Evolutionary conservation across 495 filamentous ascomycete genomes (phyloP).

Genomic region (Beverwykella pulmonaria): DNA sequence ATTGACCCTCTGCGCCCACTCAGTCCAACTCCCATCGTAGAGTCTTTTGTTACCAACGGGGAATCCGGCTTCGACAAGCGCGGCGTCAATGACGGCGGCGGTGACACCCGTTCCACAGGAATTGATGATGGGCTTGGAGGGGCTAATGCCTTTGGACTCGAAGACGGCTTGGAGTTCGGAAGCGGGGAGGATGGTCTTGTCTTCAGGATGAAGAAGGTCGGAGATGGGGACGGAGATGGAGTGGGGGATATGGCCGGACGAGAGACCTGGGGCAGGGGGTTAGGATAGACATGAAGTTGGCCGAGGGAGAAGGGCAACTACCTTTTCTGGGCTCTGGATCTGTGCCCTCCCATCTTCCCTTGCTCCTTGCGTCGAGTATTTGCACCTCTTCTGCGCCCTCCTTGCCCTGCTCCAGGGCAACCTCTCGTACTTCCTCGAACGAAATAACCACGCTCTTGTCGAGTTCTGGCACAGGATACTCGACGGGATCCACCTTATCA

Average conservation of each 20-base stretch:
- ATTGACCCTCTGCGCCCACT: constrained; percentile 75
- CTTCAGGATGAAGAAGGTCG: constrained; percentile 76
- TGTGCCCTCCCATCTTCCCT: constrained; percentile 76
- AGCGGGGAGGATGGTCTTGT: constrained; percentile 74
- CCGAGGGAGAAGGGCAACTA: neutral
- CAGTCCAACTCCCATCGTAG: constrained; percentile 98
- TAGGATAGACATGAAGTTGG: neutral
- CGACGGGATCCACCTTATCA: constrained; percentile 51
- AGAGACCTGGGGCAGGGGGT: constrained; percentile 55
- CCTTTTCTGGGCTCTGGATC: constrained; percentile 83
- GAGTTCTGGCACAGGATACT: constrained; percentile 60
- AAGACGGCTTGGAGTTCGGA: constrained; percentile 77
- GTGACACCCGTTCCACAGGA: constrained; percentile 95
- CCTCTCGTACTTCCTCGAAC: constrained; percentile 78
- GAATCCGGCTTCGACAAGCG: constrained; percentile 75
- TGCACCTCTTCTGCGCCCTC: constrained; percentile 81
- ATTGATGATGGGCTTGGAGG: constrained; percentile 80
- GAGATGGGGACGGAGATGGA: constrained; percentile 81
- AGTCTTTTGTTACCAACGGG: constrained; percentile 65
- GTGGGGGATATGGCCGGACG: constrained; percentile 89
- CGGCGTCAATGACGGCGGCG: constrained; percentile 88
- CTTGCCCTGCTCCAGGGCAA: constrained; percentile 72
- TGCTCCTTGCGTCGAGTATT: constrained; percentile 84
- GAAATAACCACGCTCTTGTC: constrained; percentile 61
- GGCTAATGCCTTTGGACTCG: constrained; percentile 72